Base-by-base conservation (phyloP, 73 alveolate species). In the Halteria grandinella region DNA sequence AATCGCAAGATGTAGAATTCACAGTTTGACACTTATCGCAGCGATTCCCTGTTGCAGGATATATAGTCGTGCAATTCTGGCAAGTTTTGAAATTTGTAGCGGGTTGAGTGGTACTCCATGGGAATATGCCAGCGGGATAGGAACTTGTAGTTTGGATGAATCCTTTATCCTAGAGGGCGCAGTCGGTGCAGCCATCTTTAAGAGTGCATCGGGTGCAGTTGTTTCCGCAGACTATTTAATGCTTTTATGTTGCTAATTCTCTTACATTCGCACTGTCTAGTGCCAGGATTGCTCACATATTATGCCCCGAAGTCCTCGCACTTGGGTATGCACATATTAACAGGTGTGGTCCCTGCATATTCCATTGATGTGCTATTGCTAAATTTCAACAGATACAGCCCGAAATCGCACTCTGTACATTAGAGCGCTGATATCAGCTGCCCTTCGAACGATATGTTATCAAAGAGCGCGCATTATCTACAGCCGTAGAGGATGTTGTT, bases 351-450 rank as follows among this genome's bases (percentile, higher is more conserved):
- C 27, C 69, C 18, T 5, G 64, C 28, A 15, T 21, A n/a, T 15
- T 41, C 63, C 31, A 44, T 47, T 1, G 54, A 29, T 12, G 80
- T 66, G 6, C 15, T 44, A 66, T 66, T 66, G 47, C 69, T 44
- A 39, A 66, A 2, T 37, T 41, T 66, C 21, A 66, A 47, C 27
- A 66, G 21, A 28, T 66, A 66, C 2, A 66, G 69, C 15, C 80
- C 80, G 36, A 44, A 66, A 47, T 66, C 80, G 52, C 80, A 66
- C n/a, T 41, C 80, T 4, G 69, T 23, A 28, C 80, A 66, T 44
- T 66, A 45, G 1, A 66, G 27, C 0, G 62, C 63, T 47, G 15
- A 28, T 10, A 66, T 44, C 47, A 54, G 25, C 15, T 66, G 25
- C 25, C 8, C 18, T 39, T 41, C 49, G 69, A 25, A 66, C 18